Percentiles rank a stretch among this genome's conserved stretches.
Conservation (phyloP, 78 protist genomes). For the Planoprotostelium fungivorum region DNA sequence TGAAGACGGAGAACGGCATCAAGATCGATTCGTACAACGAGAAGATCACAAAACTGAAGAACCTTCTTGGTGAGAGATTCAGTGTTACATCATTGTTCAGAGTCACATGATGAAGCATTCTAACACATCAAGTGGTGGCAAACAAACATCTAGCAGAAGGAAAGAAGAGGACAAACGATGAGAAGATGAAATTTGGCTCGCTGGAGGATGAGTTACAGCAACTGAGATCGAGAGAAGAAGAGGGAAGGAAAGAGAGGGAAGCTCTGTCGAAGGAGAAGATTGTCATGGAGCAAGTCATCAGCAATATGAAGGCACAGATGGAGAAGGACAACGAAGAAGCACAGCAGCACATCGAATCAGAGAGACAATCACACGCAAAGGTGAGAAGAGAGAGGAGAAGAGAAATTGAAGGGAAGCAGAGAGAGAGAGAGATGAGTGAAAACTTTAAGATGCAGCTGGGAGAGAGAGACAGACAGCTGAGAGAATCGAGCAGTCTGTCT, state of each 20-base stretch:
- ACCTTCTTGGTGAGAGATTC: neutral
- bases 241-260: neutral
- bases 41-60: neutral
- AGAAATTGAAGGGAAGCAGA: neutral
- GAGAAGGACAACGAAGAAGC: neutral
- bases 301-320: neutral
- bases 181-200: neutral
- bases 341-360: neutral
- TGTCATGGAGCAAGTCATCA: neutral
- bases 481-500: neutral
- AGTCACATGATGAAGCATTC: no score
- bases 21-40: neutral
- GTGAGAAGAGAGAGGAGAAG: no score
- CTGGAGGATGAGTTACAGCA: no score
- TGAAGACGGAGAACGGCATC: neutral
- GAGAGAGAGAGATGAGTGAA: neutral
- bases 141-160: neutral
- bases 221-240: no score
- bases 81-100: neutral
- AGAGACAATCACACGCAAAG: no score
- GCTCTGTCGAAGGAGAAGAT: neutral
- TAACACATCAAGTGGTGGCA: neutral
- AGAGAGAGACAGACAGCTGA: neutral
- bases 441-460: neutral
- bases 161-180: neutral